phyloP scores from a whole-genome alignment of 371 early-diverging fungal genomes.

The Phascolomyces articulosus region DNA sequence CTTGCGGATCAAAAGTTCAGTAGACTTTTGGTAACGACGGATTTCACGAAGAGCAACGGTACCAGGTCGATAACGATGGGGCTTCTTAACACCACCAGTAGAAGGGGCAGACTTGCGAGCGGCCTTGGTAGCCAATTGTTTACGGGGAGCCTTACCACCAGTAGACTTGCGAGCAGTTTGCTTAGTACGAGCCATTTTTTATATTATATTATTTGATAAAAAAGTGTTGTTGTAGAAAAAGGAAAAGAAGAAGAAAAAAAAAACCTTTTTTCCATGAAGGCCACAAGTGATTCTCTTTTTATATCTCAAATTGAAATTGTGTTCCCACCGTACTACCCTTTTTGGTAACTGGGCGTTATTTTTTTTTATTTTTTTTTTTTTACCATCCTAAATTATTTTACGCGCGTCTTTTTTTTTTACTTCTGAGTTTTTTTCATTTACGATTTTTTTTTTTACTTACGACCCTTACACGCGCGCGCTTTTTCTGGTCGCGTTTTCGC shows the following conservation, averaged over 20 bases:
- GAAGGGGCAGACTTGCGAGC: slow-evolving; percentile 56
- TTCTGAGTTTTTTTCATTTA: background rate
- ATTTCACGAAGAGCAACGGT: slow-evolving; percentile 96
- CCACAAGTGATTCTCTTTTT: background rate
- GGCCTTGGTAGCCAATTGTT: slow-evolving; percentile 98
- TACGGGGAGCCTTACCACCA: slow-evolving; percentile 98
- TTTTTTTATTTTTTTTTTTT: background rate
- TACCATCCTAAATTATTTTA: background rate
- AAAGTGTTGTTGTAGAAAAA: background rate
- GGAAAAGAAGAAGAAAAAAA: slow-evolving; percentile 12
- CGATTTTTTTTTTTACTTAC: slow-evolving; percentile 8
- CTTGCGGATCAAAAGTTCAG: slow-evolving; percentile 97
- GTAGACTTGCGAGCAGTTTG: slow-evolving; percentile 99
- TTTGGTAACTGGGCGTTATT: background rate
- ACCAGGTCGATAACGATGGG: slow-evolving; percentile 86
- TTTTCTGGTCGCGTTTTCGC: background rate
- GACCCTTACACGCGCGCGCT: background rate
- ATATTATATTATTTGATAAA: background rate
- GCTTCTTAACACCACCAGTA: slow-evolving; percentile 73
- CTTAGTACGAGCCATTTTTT: slow-evolving; percentile 93
- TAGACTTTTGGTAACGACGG: slow-evolving; percentile 97
- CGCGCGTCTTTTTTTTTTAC: slow-evolving; percentile 8
- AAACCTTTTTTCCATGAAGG: background rate
- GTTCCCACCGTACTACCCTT: background rate
- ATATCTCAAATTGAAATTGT: background rate